Conservation (phyloP, 768 basidiomycete genomes). For the Pisolithus tinctorius region DNA sequence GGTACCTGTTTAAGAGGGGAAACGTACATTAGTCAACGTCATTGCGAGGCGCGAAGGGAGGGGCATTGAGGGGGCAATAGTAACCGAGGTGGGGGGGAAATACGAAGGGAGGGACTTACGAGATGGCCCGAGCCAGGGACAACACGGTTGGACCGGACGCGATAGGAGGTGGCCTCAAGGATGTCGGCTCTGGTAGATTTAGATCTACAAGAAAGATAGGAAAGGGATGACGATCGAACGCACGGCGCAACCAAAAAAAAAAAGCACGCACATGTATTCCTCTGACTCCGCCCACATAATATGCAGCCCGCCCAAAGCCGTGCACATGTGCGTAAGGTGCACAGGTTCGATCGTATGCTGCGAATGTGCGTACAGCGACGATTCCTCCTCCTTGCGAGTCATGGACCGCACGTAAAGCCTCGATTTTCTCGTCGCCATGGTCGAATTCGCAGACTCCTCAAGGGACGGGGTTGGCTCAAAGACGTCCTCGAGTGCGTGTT, state of each 20-base stretch:
- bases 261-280: constrained; percentile 20
- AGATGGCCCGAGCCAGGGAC: constrained; percentile 25
- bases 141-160: constrained; percentile 14
- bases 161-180: constrained; percentile 19
- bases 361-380: constrained; percentile 17
- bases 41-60: too few species aligned
- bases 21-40: too few species aligned
- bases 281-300: constrained; percentile 25
- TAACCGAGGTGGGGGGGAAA: neutral
- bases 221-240: neutral
- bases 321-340: constrained; percentile 16
- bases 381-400: constrained; percentile 25
- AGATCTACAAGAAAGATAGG: constrained; percentile 11
- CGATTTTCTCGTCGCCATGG: neutral
- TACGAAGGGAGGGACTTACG: constrained; percentile 9
- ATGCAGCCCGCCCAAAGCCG: constrained; percentile 16
- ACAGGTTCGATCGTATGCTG: constrained; percentile 21
- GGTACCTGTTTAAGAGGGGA: too few species aligned
- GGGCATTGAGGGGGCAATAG: too few species aligned
- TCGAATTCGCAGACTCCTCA: too few species aligned
- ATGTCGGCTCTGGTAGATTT: constrained; percentile 21
- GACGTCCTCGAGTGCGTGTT: constrained; percentile 20
- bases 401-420: constrained; percentile 13
- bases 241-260: neutral
- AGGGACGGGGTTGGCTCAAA: neutral